Evolutionary conservation across 352 stramenopile species (phyloP).

Genomic region (Globisporangium barbulae): DNA sequence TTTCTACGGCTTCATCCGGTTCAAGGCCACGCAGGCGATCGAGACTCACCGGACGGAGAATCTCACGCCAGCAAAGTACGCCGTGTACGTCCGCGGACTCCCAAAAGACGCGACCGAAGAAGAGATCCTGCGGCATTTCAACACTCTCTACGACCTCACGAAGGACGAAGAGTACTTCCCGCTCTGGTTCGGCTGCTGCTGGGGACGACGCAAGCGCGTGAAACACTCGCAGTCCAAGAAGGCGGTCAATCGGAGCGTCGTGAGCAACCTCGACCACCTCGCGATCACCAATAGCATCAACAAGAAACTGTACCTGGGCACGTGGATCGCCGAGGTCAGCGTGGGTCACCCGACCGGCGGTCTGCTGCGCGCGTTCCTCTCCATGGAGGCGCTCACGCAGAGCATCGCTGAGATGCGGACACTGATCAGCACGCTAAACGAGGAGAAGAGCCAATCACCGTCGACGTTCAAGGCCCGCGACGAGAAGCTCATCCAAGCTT

Average conservation of each 20-base stretch:
- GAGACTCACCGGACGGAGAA: slow-evolving; percentile 71
- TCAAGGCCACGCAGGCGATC: slow-evolving; percentile 40
- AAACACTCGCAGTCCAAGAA: slow-evolving; percentile 22
- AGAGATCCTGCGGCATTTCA: slow-evolving; percentile 80
- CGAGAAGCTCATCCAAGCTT: slow-evolving; percentile 30
- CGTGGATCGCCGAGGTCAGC: slow-evolving; percentile 88
- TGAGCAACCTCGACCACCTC: slow-evolving; percentile 70
- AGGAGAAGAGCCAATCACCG: slow-evolving; percentile 12
- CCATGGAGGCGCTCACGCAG: slow-evolving; percentile 61
- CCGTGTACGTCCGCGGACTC: slow-evolving; percentile 70
- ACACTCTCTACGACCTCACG: slow-evolving; percentile 63
- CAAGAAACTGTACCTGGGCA: slow-evolving; percentile 66
- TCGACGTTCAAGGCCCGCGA: slow-evolving; percentile 32
- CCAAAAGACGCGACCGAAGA: slow-evolving; percentile 53
- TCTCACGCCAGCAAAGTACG: slow-evolving; percentile 76
- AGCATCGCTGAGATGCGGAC: slow-evolving; percentile 55
- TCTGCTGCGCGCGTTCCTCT: slow-evolving; percentile 66
- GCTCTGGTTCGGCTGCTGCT: slow-evolving; percentile 67
- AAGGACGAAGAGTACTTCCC: slow-evolving; percentile 60
- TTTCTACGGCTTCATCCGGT: slow-evolving; percentile 56
- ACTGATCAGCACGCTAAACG: slow-evolving; percentile 24
- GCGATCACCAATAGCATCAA: slow-evolving; percentile 31
- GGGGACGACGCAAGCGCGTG: slow-evolving; percentile 26
- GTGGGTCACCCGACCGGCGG: slow-evolving; percentile 73
- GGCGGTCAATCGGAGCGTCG: slow-evolving; percentile 16